These are phyloP conservation scores for Aegilops bicornis DNA, from an alignment of 176 grass and related monocot genomes.

Conservation along the genomic window DNA sequence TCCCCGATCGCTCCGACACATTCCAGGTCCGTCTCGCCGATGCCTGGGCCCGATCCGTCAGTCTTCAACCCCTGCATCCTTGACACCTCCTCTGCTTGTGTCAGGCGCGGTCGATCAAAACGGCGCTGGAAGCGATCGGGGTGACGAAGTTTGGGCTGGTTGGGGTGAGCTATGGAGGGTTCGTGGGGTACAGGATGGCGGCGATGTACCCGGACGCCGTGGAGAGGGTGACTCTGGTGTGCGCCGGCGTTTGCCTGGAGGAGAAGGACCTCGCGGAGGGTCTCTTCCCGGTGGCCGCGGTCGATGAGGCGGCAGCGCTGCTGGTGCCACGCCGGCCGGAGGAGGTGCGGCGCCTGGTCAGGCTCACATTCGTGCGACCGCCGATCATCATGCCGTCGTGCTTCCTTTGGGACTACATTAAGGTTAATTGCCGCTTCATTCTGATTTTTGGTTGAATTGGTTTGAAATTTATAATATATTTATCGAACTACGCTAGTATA, in stretches of 20 bases:
- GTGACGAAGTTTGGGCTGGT: conserved; percentile 50
- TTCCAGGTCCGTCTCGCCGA: conserved; percentile 38
- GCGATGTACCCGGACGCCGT: conserved; percentile 69
- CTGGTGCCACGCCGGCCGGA: conserved; percentile 76
- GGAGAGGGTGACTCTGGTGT: conserved; percentile 48
- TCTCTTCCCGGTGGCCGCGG: conserved; percentile 61
- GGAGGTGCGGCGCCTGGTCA: conserved; percentile 71
- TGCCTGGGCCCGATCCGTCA: neutral
- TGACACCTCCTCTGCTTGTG: neutral
- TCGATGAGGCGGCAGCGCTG: conserved; percentile 56
- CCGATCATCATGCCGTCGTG: conserved; percentile 80
- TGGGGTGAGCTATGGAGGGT: conserved; percentile 89
- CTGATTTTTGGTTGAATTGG: conserved; percentile 6
- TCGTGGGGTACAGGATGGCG: conserved; percentile 72
- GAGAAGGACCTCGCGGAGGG: conserved; percentile 69
- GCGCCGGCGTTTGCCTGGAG: conserved; percentile 87
- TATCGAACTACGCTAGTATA: neutral
- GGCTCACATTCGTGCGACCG: conserved; percentile 70
- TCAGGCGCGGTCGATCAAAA: conserved; percentile 56
- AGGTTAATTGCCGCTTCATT: conserved; percentile 29
- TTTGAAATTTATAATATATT: neutral
- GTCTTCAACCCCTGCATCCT: neutral
- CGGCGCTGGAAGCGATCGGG: conserved; percentile 60
- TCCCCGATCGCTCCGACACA: conserved; percentile 66
- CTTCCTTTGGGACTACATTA: conserved; percentile 91